Percentiles rank a stretch among this genome's conserved stretches.
phyloP scores from a whole-genome alignment of 176 grass and related monocot species.

The Raddia distichophylla region DNA sequence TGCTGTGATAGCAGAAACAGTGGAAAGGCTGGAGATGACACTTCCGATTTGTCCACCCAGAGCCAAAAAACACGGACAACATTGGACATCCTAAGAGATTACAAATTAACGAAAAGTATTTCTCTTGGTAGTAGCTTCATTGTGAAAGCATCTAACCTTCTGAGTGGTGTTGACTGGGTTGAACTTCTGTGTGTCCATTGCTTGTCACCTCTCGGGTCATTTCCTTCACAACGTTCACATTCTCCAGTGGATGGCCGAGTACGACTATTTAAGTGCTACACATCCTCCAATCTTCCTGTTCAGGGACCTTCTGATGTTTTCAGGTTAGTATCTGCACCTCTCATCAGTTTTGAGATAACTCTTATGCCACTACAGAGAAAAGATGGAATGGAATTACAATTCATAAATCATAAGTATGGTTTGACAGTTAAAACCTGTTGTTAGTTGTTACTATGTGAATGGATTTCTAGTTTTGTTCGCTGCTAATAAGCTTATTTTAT shows the following conservation, averaged over 20 bases:
- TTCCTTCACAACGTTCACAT: conserved; percentile 58
- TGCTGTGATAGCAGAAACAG: conserved; percentile 42
- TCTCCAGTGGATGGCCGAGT: conserved; percentile 63
- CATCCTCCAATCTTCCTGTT: conserved; percentile 57
- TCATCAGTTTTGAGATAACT: conserved; percentile 37
- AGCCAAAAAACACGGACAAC: conserved; percentile 16
- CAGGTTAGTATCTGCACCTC: conserved; percentile 56
- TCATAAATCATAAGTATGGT: too few relatives aligned
- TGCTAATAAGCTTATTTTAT: conserved; percentile 19
- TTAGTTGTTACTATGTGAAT: conserved; percentile 7
- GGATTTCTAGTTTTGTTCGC: conserved; percentile 8
- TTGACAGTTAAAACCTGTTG: background rate
- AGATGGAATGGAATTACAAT: background rate
- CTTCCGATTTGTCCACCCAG: background rate
- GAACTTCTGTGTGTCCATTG: conserved; percentile 72
- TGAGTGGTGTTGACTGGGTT: conserved; percentile 70
- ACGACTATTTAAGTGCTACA: conserved; percentile 85
- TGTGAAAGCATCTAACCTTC: conserved; percentile 62
- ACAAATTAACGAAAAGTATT: conserved; percentile 57
- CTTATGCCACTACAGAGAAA: background rate
- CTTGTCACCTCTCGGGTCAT: conserved; percentile 68
- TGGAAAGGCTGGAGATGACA: conserved; percentile 29
- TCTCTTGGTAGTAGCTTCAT: conserved; percentile 85
- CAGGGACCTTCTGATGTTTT: conserved; percentile 62
- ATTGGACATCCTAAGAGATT: conserved; percentile 41